These are phyloP conservation scores for Talaromyces sp. DNA, from an alignment of 2,329 filamentous ascomycete species.

Conservation along the genomic window DNA sequence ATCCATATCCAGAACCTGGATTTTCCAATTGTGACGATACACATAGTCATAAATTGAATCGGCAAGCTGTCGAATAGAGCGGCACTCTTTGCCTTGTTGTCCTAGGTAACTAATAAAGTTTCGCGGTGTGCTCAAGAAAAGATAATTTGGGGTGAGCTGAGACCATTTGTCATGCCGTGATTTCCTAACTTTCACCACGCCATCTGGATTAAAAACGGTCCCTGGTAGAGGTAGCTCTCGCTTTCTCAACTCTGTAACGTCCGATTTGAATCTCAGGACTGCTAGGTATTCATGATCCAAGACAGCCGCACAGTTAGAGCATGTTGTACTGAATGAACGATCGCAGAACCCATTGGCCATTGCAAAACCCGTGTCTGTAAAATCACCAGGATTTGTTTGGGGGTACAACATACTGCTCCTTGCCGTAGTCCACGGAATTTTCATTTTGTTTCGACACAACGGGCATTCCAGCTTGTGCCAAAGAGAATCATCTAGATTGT, in stretches of 20 bases:
- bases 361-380: not conserved
- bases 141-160: slow-evolving; percentile 1
- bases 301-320: no score
- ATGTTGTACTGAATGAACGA: slow-evolving; percentile 41
- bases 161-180: not conserved
- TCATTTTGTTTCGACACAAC: not conserved
- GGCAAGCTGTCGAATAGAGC: not conserved
- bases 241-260: no score
- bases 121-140: not conserved
- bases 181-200: slow-evolving; percentile 17
- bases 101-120: not conserved
- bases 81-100: not conserved
- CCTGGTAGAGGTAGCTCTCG: no score
- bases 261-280: no score
- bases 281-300: no score
- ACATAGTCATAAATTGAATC: not conserved
- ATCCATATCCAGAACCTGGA: not conserved
- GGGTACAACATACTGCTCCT: no score
- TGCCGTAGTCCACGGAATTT: slow-evolving; percentile 7
- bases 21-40: not conserved
- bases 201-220: no score
- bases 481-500: slow-evolving; percentile 10
- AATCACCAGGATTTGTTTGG: no score
- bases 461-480: not conserved
- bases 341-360: slow-evolving; percentile 31